A percentile compares a stretch with the other conserved stretches of the same genome.
Evolutionary conservation across 2,329 filamentous ascomycete species (phyloP).

Genomic region (Hypoxylon sp.): DNA sequence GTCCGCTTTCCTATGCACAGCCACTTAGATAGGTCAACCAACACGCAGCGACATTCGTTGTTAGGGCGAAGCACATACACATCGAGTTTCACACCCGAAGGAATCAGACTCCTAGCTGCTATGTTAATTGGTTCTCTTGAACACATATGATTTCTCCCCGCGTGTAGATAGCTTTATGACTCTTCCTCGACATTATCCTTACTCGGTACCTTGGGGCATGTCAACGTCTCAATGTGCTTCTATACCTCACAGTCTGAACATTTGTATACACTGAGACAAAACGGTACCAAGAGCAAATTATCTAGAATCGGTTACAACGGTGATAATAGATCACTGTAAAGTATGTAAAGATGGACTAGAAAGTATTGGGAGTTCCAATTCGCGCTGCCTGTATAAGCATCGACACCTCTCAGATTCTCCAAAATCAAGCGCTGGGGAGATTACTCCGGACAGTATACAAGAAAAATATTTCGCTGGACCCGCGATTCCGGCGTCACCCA

Average conservation of each 20-base stretch:
- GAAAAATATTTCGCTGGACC: not conserved
- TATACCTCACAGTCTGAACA: not conserved
- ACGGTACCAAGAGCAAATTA: not conserved
- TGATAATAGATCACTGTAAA: not conserved
- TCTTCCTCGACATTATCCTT: not conserved
- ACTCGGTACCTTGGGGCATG: not conserved
- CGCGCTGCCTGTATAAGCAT: not conserved
- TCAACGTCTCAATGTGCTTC: not conserved
- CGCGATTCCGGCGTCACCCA: too few species aligned
- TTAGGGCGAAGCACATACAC: not conserved
- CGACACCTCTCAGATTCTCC: not conserved
- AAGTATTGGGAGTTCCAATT: constrained; percentile 8
- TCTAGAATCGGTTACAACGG: not conserved
- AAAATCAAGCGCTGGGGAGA: not conserved
- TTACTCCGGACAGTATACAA: not conserved
- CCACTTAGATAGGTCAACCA: not conserved
- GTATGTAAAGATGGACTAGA: constrained; percentile 15
- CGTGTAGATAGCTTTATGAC: not conserved
- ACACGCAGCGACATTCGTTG: not conserved
- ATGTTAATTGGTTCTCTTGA: not conserved
- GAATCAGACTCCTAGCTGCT: not conserved
- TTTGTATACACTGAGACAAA: not conserved
- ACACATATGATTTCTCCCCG: not conserved
- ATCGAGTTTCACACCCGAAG: not conserved
- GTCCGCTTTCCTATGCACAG: not conserved